These are phyloP conservation scores for Hemileccinum impolitum DNA, from an alignment of 768 basidiomycete genomes.

Conservation along the genomic window DNA sequence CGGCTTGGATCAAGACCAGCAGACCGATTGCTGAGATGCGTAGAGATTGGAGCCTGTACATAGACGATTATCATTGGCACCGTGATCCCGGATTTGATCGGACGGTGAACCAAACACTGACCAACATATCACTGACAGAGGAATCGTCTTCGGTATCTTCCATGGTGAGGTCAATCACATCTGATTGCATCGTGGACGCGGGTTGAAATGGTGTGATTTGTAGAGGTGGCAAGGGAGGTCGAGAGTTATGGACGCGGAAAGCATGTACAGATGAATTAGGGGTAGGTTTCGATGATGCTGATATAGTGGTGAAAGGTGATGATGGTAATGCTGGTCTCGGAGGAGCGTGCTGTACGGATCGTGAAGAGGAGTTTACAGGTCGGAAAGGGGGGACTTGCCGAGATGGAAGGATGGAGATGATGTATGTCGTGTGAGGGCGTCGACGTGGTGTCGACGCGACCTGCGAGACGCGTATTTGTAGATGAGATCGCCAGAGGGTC, in stretches of 20 bases:
- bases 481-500: neutral
- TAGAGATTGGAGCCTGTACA: neutral
- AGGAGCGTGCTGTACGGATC: constrained; percentile 8
- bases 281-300: constrained; percentile 3
- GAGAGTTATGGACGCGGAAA: neutral
- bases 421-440: neutral
- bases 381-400: constrained; percentile 9
- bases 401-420: constrained; percentile 2
- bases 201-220: neutral
- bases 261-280: constrained; percentile 6
- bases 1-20: constrained; percentile 8
- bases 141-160: constrained; percentile 24
- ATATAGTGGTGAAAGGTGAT: neutral
- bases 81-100: neutral
- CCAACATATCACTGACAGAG: constrained; percentile 6
- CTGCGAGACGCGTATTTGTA: constrained; percentile 1
- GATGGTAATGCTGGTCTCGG: neutral
- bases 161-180: constrained; percentile 21
- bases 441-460: constrained; percentile 12
- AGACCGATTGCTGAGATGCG: neutral
- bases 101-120: constrained; percentile 12
- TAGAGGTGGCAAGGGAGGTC: no score
- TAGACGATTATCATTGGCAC: constrained; percentile 3
- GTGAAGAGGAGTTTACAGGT: neutral
- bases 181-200: constrained; percentile 1